Percentiles rank a stretch among this genome's conserved stretches.
phyloP scores from a whole-genome alignment of 768 basidiomycete genomes.

The Hygrophorus pudorinus region DNA sequence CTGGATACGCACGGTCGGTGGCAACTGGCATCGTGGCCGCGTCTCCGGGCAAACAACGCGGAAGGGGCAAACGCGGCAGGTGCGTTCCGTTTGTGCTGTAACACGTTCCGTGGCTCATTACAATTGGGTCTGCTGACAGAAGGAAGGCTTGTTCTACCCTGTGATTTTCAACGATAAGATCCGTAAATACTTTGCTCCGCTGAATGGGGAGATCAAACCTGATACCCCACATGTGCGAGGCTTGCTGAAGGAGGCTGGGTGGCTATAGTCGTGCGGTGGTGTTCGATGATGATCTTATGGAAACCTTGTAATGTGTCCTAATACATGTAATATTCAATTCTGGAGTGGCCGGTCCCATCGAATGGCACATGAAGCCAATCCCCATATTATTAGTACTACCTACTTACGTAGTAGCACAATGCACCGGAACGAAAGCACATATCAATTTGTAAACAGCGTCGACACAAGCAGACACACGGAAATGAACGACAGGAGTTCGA shows the following conservation, averaged over 20 bases:
- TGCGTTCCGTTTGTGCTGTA: constrained; percentile 17
- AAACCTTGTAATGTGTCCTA: no score
- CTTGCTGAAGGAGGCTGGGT: constrained; percentile 40
- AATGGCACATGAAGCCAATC: no score
- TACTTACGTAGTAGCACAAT: no score
- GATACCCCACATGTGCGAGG: constrained; percentile 35
- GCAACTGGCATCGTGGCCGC: constrained; percentile 43
- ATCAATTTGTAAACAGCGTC: no score
- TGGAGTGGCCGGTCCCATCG: no score
- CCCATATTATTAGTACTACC: no score
- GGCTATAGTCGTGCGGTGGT: constrained; percentile 22
- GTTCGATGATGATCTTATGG: no score
- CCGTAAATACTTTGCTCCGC: constrained; percentile 52
- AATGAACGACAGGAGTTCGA: background rate
- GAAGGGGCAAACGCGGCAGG: constrained; percentile 36
- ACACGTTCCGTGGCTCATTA: constrained; percentile 2
- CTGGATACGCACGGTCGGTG: constrained; percentile 41
- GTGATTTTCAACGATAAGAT: constrained; percentile 38
- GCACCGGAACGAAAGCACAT: no score
- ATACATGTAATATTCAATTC: no score
- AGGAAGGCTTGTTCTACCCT: constrained; percentile 43
- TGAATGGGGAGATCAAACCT: constrained; percentile 61
- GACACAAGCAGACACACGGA: no score
- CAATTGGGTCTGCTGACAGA: constrained; percentile 20
- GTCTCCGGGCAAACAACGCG: constrained; percentile 35